Conservation (phyloP, 306 rosid genomes). For the Quercus mongolica region DNA sequence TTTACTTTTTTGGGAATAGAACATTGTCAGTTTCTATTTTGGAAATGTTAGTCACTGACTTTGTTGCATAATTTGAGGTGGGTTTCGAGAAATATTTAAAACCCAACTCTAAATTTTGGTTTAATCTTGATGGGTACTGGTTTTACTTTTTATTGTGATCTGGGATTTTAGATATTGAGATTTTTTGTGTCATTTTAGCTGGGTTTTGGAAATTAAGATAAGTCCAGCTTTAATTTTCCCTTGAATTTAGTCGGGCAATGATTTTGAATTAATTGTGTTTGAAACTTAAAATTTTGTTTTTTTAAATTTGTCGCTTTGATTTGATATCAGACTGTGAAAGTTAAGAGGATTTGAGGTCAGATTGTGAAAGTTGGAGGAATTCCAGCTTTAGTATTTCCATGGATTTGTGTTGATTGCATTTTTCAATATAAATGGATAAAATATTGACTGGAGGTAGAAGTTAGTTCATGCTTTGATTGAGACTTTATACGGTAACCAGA, state of each 20-base stretch:
- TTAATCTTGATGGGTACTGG: background rate
- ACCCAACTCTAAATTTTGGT: background rate
- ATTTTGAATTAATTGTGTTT: background rate
- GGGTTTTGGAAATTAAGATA: background rate
- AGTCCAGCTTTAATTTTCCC: background rate
- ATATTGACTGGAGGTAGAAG: background rate
- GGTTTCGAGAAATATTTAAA: background rate
- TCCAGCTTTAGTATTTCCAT: background rate
- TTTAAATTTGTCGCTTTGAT: background rate
- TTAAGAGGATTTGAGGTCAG: background rate
- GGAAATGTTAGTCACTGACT: background rate
- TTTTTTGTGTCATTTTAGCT: background rate
- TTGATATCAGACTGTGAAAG: background rate
- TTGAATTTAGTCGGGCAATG: background rate
- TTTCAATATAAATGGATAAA: background rate
- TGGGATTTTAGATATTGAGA: background rate
- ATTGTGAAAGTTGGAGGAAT: background rate
- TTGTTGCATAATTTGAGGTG: background rate
- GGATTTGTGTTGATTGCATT: no score
- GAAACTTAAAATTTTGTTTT: background rate
- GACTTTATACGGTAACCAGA: background rate
- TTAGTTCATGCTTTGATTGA: background rate
- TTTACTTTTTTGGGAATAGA: background rate
- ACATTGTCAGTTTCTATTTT: background rate
- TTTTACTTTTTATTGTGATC: background rate